Conservation (phyloP, 139 green algal genomes). For the Pleodorina starrii region DNA sequence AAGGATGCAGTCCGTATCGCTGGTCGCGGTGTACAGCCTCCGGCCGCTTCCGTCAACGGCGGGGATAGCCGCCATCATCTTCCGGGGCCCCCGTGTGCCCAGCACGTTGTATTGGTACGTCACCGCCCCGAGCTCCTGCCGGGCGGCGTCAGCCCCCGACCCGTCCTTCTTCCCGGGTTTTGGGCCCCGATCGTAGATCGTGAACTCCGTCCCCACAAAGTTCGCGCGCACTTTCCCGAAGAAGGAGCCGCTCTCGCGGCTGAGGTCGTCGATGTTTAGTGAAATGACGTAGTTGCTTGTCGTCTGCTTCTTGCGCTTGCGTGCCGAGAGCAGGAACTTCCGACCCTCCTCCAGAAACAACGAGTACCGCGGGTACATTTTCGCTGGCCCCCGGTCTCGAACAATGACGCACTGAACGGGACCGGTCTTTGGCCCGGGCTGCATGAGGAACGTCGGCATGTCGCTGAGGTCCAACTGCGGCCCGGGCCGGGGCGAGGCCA, state of each 20-base stretch:
- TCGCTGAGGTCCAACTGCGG: conserved; percentile 63
- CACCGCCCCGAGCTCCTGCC: conserved; percentile 82
- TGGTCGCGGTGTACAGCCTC: conserved; percentile 39
- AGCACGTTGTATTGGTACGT: conserved; percentile 95
- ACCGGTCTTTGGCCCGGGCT: conserved; percentile 68
- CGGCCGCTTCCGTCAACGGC: conserved; percentile 54
- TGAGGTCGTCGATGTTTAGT: conserved; percentile 77
- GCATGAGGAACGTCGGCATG: conserved; percentile 71
- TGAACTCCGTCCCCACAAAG: conserved; percentile 97
- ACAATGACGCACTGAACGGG: conserved; percentile 87
- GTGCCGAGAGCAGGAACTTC: conserved; percentile 88
- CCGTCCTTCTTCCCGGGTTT: conserved; percentile 67
- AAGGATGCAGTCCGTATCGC: conserved; percentile 59
- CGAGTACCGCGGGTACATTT: conserved; percentile 80
- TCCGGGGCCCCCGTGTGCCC: conserved; percentile 92
- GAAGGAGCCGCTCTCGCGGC: conserved; percentile 66
- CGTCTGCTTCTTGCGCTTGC: conserved; percentile 89
- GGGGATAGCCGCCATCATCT: conserved; percentile 89
- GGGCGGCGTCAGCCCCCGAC: neutral
- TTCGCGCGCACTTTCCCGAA: conserved; percentile 92
- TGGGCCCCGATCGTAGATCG: conserved; percentile 81
- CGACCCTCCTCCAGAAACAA: conserved; percentile 77
- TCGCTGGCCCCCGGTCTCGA: conserved; percentile 67
- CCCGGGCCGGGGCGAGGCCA: neutral
- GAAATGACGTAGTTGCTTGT: conserved; percentile 93